Conservation (phyloP, 805 yeast genomes). For the Wickerhamiella dianesei region DNA sequence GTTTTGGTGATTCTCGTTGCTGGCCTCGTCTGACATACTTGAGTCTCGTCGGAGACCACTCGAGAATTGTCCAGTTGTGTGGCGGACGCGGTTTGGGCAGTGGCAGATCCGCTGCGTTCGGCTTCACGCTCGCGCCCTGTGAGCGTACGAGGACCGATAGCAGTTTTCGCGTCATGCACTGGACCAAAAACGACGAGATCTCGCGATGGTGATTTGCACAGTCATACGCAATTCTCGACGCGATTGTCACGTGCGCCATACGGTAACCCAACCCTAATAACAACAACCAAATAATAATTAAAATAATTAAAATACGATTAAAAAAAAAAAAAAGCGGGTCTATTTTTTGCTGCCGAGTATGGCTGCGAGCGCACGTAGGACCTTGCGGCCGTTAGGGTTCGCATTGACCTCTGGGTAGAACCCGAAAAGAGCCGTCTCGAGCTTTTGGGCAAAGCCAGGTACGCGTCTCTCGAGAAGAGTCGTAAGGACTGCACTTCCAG, state of each 20-base stretch:
- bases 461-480: conserved; percentile 11
- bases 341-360: not conserved
- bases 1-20: not conserved
- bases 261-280: not conserved
- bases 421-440: conserved; percentile 9
- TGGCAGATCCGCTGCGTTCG: not conserved
- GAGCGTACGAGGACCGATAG: not conserved
- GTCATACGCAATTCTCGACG: not conserved
- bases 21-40: not conserved
- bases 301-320: not conserved
- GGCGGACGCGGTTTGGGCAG: not conserved
- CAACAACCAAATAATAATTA: not conserved
- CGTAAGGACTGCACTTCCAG: conserved; percentile 6
- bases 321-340: not conserved
- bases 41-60: conserved; percentile 2
- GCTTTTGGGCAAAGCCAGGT: conserved; percentile 17
- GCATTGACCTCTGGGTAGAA: conserved; percentile 1
- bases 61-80: conserved; percentile 1
- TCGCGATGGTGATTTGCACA: not conserved
- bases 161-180: not conserved
- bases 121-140: not conserved
- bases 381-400: conserved; percentile 4
- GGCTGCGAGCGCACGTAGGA: conserved; percentile 4
- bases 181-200: no score
- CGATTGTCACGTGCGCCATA: not conserved